Conservation (phyloP, 352 stramenopile genomes). For the Globisporangium nodosum region DNA sequence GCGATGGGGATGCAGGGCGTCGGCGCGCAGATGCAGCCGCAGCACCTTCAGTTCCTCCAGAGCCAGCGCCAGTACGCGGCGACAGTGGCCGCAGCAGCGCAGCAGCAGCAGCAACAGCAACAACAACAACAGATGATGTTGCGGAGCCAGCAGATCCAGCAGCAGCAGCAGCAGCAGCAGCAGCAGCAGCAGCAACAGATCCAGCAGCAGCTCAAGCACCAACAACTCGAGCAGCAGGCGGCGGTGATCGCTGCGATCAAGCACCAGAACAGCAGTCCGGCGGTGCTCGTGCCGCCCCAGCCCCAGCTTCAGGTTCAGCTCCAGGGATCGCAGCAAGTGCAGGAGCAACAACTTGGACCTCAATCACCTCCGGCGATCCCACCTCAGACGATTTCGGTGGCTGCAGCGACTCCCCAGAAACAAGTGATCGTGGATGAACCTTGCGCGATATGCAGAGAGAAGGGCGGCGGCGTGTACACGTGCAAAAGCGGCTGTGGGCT, state of each 20-base stretch:
- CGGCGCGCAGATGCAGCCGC: constrained; percentile 8
- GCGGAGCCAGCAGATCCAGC: background rate
- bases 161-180: constrained; percentile 12
- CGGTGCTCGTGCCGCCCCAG: constrained; percentile 5
- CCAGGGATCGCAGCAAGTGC: constrained; percentile 7
- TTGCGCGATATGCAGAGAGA: constrained; percentile 51
- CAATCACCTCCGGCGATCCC: background rate
- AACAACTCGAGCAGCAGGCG: constrained; percentile 7
- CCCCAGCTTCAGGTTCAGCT: constrained; percentile 8
- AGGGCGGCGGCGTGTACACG: constrained; percentile 39
- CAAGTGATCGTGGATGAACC: constrained; percentile 14
- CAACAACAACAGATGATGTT: constrained; percentile 18
- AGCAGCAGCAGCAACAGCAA: constrained; percentile 5
- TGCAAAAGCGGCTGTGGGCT: constrained; percentile 62
- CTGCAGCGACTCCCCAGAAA: background rate
- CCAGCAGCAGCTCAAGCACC: constrained; percentile 8
- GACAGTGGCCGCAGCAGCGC: constrained; percentile 16
- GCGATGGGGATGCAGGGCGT: constrained; percentile 6
- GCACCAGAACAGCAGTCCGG: constrained; percentile 7
- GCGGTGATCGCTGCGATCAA: constrained; percentile 11
- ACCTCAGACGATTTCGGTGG: background rate
- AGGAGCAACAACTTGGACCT: background rate
- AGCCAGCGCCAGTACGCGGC: constrained; percentile 24
- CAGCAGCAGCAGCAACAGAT: constrained; percentile 9
- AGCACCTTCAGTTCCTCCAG: constrained; percentile 31